A percentile compares a stretch with the other conserved stretches of the same genome.
Conservation (phyloP, 495 filamentous ascomycete genomes). For the Podospora pseudocomata region DNA sequence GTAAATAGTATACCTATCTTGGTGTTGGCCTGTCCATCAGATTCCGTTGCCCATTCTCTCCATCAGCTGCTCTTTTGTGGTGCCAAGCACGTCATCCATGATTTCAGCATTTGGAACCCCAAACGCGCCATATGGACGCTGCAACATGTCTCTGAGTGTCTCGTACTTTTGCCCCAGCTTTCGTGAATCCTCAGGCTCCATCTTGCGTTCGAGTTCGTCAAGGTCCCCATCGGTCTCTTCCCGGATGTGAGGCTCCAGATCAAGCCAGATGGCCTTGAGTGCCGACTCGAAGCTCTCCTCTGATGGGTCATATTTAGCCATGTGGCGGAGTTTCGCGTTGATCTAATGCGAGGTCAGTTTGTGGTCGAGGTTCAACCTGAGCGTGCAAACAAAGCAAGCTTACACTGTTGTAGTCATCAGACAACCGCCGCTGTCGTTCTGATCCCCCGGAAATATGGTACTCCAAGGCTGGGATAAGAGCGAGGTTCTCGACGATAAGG, state of each 20-base stretch:
- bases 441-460: conserved; percentile 21
- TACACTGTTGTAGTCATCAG: conserved; percentile 29
- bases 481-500: conserved; percentile 30
- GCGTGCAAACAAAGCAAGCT: conserved; percentile 3
- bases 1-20: no score
- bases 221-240: conserved; percentile 27
- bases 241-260: conserved; percentile 31
- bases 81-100: conserved; percentile 26
- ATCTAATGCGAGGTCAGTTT: conserved; percentile 14
- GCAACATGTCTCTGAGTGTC: conserved; percentile 28
- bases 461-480: conserved; percentile 29
- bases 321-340: conserved; percentile 29
- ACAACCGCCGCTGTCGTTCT: conserved; percentile 22
- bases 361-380: background rate
- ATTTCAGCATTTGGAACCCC: conserved; percentile 24
- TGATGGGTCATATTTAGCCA: conserved; percentile 21
- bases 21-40: background rate
- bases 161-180: conserved; percentile 27
- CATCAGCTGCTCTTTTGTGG: conserved; percentile 28
- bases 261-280: conserved; percentile 30
- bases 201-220: conserved; percentile 22
- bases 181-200: conserved; percentile 25
- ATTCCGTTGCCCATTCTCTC: conserved; percentile 3
- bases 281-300: conserved; percentile 26
- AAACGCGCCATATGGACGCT: conserved; percentile 28